Conservation (phyloP, 2,329 filamentous ascomycete genomes). For the Chalaropsis ovoidea region DNA sequence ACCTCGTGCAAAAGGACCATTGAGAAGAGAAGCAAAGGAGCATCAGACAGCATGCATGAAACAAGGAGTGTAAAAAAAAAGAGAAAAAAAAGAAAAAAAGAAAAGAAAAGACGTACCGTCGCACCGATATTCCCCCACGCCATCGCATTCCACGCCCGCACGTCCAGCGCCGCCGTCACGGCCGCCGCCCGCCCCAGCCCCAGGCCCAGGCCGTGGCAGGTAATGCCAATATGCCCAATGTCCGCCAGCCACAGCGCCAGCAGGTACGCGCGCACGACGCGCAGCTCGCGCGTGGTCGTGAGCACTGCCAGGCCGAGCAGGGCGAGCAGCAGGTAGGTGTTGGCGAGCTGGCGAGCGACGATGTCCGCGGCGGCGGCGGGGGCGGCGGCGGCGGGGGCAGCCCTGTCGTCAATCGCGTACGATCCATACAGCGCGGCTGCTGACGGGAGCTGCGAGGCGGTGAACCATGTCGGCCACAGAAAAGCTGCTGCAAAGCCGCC, state of each 20-base stretch:
- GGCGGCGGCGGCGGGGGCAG: slow-evolving; percentile 33
- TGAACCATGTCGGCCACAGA: slow-evolving; percentile 50
- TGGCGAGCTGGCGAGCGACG: slow-evolving; percentile 59
- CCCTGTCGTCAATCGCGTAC: no score
- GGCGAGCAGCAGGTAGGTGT: slow-evolving; percentile 56
- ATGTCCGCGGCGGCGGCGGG: slow-evolving; percentile 37
- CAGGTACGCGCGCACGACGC: slow-evolving; percentile 57
- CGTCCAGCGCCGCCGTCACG: slow-evolving; percentile 42
- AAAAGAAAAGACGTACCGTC: slow-evolving; percentile 42
- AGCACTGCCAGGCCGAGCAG: slow-evolving; percentile 47
- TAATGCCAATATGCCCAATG: slow-evolving; percentile 56
- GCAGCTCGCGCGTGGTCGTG: slow-evolving; percentile 39
- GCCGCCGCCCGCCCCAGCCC: no score
- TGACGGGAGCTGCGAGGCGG: slow-evolving; percentile 48
- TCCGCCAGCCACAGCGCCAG: slow-evolving; percentile 56
- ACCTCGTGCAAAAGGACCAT: no score
- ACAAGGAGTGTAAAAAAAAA: not conserved
- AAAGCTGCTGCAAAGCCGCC: slow-evolving; percentile 50
- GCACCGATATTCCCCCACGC: slow-evolving; percentile 63
- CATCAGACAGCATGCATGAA: no score
- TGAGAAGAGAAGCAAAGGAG: no score
- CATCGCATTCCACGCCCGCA: slow-evolving; percentile 55
- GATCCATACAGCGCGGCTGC: no score
- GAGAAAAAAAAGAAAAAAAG: not conserved
- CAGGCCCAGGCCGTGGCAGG: slow-evolving; percentile 48